Conservation (phyloP, 1,284 basidiomycete genomes). For the Naganishia sp. region DNA sequence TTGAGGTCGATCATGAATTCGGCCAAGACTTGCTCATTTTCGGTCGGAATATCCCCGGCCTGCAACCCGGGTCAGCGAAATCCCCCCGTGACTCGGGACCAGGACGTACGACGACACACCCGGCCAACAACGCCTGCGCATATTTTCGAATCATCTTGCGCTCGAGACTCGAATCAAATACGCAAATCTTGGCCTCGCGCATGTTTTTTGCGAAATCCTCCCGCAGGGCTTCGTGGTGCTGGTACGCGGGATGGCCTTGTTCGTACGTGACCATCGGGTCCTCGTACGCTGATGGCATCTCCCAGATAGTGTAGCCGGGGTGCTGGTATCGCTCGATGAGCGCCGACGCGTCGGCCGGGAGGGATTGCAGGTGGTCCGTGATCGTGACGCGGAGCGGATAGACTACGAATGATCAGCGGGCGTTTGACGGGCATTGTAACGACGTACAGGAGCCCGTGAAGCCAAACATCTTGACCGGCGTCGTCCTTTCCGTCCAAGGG, state of each 20-base stretch:
- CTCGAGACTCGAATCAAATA: slow-evolving; percentile 54
- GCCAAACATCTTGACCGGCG: slow-evolving; percentile 50
- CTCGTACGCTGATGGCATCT: slow-evolving; percentile 38
- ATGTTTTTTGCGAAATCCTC: slow-evolving; percentile 50
- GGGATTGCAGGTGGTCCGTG: slow-evolving; percentile 34
- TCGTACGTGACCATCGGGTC: slow-evolving; percentile 49
- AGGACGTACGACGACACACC: slow-evolving; percentile 43
- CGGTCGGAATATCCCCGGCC: slow-evolving; percentile 51
- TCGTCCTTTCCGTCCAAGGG: slow-evolving; percentile 43
- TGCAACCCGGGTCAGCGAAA: slow-evolving; percentile 3
- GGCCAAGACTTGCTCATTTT: slow-evolving; percentile 47
- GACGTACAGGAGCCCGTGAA: slow-evolving; percentile 48
- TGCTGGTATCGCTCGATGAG: slow-evolving; percentile 45
- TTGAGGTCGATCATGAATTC: slow-evolving; percentile 47
- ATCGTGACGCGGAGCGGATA: slow-evolving; percentile 53
- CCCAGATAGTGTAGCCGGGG: slow-evolving; percentile 48
- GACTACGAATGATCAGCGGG: slow-evolving; percentile 36
- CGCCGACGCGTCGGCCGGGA: slow-evolving; percentile 24
- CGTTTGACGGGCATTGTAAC: background rate
- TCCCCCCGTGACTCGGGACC: background rate
- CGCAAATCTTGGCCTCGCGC: slow-evolving; percentile 50
- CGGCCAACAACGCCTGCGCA: slow-evolving; percentile 50
- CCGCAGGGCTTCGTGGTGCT: slow-evolving; percentile 42
- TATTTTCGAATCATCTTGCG: slow-evolving; percentile 54
- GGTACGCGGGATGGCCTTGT: slow-evolving; percentile 43